Base-by-base conservation (phyloP, 2,329 filamentous ascomycete species). In the Dothistroma septosporum region DNA sequence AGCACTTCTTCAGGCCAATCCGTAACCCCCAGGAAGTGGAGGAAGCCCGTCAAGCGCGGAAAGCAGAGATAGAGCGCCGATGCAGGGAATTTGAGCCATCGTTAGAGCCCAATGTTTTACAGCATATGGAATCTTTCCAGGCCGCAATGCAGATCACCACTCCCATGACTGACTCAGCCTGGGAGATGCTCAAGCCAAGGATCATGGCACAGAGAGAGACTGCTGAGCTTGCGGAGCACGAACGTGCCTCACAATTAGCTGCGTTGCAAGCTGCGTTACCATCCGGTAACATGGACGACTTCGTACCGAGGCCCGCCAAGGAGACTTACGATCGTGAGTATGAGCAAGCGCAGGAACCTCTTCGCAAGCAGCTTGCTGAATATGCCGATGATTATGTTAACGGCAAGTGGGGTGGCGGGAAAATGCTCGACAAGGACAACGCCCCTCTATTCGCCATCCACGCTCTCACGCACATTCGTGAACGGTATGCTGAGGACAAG, bases 51-150 rank as follows among this genome's bases (percentile, higher is more conserved):
- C 82, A 83, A 58, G 80, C 79, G 60, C 83, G 88, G 63, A 85
- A 83, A 71, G 78, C 80, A 14, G 89, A 91, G 66, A 92, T 93
- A 69, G 88, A 92, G 73, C 82, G 82, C 55, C 84, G 88, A 31
- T 90, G 87, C 69, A 55, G 65, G 49, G 76, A 83, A 72, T 80
- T 93, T 53, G 75, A 86, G 33, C 89, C 89, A 28, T 87, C 89
- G 1, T 77, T 93, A 59, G 76, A 79, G 53, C 76, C 85, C 44
- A 81, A 80, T 65, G 79, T 89, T 47, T 78, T 92, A 60, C 82
- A 82, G 58, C 86, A 88, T 69, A 89, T 91, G 74, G 83, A 88
- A 52, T 86, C 88, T 1, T 93, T 91, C 73, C 85, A 88, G 70
- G 88, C 87, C 41, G 87, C 90, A 32, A 82, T 89, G 50, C 85